A percentile compares a stretch with the other conserved stretches of the same genome.
Conservation (phyloP, 805 yeast species). For the Candida coleopterorum region DNA sequence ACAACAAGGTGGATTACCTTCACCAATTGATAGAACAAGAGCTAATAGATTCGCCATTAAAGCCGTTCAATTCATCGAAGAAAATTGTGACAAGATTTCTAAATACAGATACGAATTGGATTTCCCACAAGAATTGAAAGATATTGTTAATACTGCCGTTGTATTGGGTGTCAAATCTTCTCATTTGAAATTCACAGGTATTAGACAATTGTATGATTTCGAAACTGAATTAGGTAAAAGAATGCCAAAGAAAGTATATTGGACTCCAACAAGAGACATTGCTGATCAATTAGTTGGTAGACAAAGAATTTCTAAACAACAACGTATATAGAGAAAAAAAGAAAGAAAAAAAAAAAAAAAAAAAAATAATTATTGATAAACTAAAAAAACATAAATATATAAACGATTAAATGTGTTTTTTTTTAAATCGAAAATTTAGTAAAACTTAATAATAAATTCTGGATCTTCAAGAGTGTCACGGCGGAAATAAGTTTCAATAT, state of each 20-base stretch:
- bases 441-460: no score
- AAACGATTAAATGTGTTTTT: no score
- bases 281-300: constrained; percentile 85
- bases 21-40: constrained; percentile 87
- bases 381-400: no score
- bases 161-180: constrained; percentile 82
- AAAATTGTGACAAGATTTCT: constrained; percentile 22
- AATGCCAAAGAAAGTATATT: constrained; percentile 84
- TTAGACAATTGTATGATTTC: constrained; percentile 73
- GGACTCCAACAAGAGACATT: constrained; percentile 71
- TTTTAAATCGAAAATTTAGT: no score
- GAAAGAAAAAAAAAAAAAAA: no score
- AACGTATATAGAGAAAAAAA: no score
- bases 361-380: no score
- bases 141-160: constrained; percentile 53
- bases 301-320: no score
- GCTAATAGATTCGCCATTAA: constrained; percentile 88
- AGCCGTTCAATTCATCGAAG: constrained; percentile 85
- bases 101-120: constrained; percentile 22
- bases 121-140: constrained; percentile 29
- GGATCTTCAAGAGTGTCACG: no score
- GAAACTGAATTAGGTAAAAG: constrained; percentile 80
- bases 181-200: constrained; percentile 67
- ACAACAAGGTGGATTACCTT: constrained; percentile 95
- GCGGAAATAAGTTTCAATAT: no score